Evolutionary conservation across 2,329 filamentous ascomycete genomes (phyloP).

Genomic region (Pyrenochaeta sp.): DNA sequence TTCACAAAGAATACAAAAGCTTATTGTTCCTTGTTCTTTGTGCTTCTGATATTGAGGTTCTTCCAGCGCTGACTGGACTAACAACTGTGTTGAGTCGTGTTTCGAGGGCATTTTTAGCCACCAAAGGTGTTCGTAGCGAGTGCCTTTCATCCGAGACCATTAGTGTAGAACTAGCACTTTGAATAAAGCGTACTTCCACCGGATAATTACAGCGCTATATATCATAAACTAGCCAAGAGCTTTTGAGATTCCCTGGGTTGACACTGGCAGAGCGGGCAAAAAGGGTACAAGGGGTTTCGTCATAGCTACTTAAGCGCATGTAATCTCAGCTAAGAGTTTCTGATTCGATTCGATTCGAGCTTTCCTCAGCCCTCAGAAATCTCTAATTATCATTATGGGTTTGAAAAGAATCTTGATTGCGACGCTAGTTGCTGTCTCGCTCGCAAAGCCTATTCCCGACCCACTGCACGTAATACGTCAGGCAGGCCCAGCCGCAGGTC

Average conservation of each 20-base stretch:
- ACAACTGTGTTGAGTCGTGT: too few species aligned
- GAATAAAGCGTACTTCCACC: too few species aligned
- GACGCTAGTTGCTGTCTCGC: slow-evolving; percentile 25
- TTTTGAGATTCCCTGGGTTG: slow-evolving; percentile 20
- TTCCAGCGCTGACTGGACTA: too few species aligned
- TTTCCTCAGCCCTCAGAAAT: not conserved
- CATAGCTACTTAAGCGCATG: slow-evolving; percentile 23
- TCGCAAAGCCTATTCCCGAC: slow-evolving; percentile 31
- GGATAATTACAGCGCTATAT: slow-evolving; percentile 29
- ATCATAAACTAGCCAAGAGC: slow-evolving; percentile 41
- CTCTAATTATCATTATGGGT: slow-evolving; percentile 26
- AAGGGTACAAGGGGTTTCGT: too few species aligned
- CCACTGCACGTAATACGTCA: slow-evolving; percentile 37
- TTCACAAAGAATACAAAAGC: too few species aligned
- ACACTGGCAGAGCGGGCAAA: slow-evolving; percentile 2
- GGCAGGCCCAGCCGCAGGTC: slow-evolving; percentile 36
- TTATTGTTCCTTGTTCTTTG: too few species aligned
- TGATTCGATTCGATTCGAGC: too few species aligned
- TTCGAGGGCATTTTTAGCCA: too few species aligned
- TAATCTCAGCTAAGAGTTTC: not conserved
- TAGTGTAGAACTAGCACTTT: too few species aligned
- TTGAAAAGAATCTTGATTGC: slow-evolving; percentile 30
- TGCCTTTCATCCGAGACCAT: too few species aligned
- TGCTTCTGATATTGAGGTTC: too few species aligned
- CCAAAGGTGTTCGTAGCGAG: too few species aligned